Base-by-base conservation (phyloP, 305 asterid genomes). In the Fraxinus velutina region DNA sequence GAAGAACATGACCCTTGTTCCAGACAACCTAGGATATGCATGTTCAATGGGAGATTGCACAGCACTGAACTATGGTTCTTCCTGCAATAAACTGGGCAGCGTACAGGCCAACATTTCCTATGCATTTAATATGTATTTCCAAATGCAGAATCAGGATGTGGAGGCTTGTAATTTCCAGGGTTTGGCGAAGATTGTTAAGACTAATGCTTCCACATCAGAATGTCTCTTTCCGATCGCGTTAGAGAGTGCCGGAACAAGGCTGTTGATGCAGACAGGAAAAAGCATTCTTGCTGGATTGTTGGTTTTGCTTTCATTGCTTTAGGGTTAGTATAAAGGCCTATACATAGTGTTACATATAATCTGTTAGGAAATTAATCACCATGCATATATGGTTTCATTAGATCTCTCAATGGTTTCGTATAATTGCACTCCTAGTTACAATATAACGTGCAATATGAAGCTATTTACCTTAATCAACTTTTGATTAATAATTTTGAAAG, bases 141-240 rank as follows among this genome's bases (percentile, higher is more conserved):
- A 92, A 84, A 88, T 90, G 78, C 86, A 76, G 4, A 39, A 8
- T 17, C 96, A 92, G 83, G 92, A 91, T 8, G 93, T 88, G n/a
- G 83, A 78, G 68, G 71, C 97, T 0, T 94, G 98, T 29, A 77
- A 89, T 32, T 94, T 89, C 75, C 76, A 85, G 1, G 97, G 98
- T 1, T 19, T 89, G 52, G 95, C 92, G 0, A 32, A 6, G 76
- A 62, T 91, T 1, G 88, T 85, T 5, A 75, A 47, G 8, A 15
- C 0, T 4, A 91, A 91, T 62, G 87, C 87, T 0, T 86, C 96
- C 2, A 75, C 83, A 1, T 17, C 6, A 0, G 30, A 76, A 0
- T 94, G 98, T n/a, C 24, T 81, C 8, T 94, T 92, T 75, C 97
- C 96, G 1, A n/a, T 94, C 15, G 93, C 86, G 2, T 6, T 94